A percentile compares a stretch with the other conserved stretches of the same genome.
Conservation (phyloP, 176 grass and related monocot species). For the Cenchrus americanus region DNA sequence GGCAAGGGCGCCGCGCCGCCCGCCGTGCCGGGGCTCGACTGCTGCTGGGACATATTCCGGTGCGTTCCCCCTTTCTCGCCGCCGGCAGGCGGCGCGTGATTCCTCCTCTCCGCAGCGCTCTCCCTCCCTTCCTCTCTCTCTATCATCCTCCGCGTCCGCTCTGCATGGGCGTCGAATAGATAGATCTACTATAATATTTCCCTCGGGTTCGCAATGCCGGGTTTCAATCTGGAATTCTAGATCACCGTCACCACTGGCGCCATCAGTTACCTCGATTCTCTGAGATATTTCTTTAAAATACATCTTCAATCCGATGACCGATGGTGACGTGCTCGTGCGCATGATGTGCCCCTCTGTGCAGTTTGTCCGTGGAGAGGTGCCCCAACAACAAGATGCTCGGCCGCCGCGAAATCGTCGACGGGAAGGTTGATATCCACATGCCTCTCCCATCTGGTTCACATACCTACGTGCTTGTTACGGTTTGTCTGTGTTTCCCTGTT, state of each 20-base stretch:
- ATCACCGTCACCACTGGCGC: neutral
- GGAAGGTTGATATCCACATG: constrained; percentile 43
- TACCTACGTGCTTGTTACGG: neutral
- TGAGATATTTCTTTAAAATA: neutral
- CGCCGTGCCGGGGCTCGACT: constrained; percentile 70
- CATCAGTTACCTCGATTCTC: neutral
- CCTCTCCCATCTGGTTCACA: neutral
- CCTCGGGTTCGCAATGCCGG: neutral
- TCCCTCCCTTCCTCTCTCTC: too few species aligned
- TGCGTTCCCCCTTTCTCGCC: neutral
- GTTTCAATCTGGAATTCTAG: constrained; percentile 18
- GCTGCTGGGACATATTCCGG: constrained; percentile 97
- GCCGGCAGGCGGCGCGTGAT: neutral
- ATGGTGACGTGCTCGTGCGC: neutral
- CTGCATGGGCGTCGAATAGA: neutral
- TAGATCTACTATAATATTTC: constrained; percentile 20
- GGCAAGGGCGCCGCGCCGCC: constrained; percentile 57
- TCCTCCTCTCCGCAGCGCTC: neutral
- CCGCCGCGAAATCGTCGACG: constrained; percentile 61
- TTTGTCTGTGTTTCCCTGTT: constrained; percentile 11
- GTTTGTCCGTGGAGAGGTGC: constrained; percentile 67
- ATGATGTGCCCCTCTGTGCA: constrained; percentile 10
- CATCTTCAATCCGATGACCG: neutral
- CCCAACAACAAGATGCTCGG: constrained; percentile 66
- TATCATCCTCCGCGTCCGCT: neutral